Base-by-base conservation (phyloP, 441 rosid genomes). In the Bocquillonia castaneifolia region DNA sequence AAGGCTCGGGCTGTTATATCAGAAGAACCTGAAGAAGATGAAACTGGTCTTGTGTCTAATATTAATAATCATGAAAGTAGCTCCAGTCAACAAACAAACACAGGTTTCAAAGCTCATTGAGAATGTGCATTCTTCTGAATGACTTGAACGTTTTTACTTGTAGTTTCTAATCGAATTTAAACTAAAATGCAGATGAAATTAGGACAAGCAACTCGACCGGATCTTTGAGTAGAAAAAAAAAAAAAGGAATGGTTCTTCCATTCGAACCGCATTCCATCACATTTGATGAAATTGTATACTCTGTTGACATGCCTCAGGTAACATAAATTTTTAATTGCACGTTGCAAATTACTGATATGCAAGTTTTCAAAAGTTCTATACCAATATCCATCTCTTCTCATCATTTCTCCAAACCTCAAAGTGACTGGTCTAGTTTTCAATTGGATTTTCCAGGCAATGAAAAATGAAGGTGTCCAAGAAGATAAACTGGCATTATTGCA, bases 281-380 rank as follows among this genome's bases (percentile, higher is more conserved):
- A 23, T 89, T 91, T 15, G 82, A 84, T 74, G 77, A 83, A 18
- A 75, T 89, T 70, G 34, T 59, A 75, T 91, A 91, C 78, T 79
- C 85, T n/a, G 77, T 88, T 34, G 89, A 88, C 77, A 84, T 91
- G 93, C 96, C 94, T 42, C 73, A 80, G 94, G 94, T 88, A 79
- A 48, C 25, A 6, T 6, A 37, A 34, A 22, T 20, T 15, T 25
- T 40, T 29, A 3, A 10, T n/a, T n/a, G n/a, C n/a, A n/a, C n/a
- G n/a, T n/a, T n/a, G n/a, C n/a, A n/a, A n/a, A n/a, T n/a, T n/a
- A n/a, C n/a, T n/a, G n/a, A n/a, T n/a, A n/a, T 12, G 47, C 47
- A 42, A 42, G 15, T 42, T 42, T 12, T 6, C 13, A 42, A 42
- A n/a, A n/a, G n/a, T n/a, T n/a, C n/a, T n/a, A n/a, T n/a, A n/a